These are phyloP conservation scores for Clonostachys rosea DNA, from an alignment of 2,329 filamentous ascomycete genomes.

Conservation along the genomic window DNA sequence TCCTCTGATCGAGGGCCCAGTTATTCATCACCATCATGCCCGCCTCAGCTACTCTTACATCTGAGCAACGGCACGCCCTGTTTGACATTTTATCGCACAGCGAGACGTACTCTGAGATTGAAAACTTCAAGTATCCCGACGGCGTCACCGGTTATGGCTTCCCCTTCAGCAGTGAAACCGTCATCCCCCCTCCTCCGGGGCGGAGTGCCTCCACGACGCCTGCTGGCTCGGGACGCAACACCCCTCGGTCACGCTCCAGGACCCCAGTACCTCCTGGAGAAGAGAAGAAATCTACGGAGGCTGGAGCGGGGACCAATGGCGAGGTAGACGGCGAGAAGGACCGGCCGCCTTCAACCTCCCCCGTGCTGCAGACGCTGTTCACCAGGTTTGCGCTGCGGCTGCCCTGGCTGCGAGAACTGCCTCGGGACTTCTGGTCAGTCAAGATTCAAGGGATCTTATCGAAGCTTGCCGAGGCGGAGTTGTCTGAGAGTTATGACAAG, in stretches of 20 bases:
- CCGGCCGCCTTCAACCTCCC: conserved; percentile 41
- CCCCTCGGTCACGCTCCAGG: conserved; percentile 14
- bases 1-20: no score
- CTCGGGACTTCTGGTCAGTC: conserved; percentile 60
- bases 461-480: conserved; percentile 60
- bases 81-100: conserved; percentile 57
- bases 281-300: neutral
- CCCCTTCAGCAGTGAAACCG: conserved; percentile 47
- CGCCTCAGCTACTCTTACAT: conserved; percentile 12
- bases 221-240: conserved; percentile 11
- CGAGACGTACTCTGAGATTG: conserved; percentile 63
- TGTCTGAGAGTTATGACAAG: conserved; percentile 82
- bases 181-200: conserved; percentile 1
- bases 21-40: neutral
- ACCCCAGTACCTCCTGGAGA: conserved; percentile 11
- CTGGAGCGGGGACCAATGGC: conserved; percentile 7
- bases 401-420: conserved; percentile 61
- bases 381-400: conserved; percentile 59
- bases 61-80: conserved; percentile 44
- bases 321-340: conserved; percentile 10
- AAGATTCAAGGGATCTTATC: conserved; percentile 55
- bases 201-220: neutral
- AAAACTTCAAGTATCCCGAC: conserved; percentile 62
- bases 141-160: conserved; percentile 65
- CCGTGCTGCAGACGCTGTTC: conserved; percentile 65